A percentile compares a stretch with the other conserved stretches of the same genome.
Conservation (phyloP, 192 early-diverging fungal genomes). For the Coemansia guatemalensis region DNA sequence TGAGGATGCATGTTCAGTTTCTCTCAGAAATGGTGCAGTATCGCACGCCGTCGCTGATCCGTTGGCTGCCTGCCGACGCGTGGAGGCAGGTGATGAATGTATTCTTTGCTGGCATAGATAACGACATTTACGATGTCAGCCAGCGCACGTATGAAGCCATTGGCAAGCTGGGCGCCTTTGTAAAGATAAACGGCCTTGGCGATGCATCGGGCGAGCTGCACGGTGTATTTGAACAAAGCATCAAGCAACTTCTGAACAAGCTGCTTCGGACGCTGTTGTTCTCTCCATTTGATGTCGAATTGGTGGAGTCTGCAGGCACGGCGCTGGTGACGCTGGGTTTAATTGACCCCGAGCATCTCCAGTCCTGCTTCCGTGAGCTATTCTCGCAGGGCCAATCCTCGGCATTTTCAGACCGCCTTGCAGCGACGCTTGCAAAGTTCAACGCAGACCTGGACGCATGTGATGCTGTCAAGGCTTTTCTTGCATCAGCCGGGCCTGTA, state of each 20-base stretch:
- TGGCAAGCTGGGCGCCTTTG: slow-evolving; percentile 45
- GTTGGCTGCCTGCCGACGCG: slow-evolving; percentile 40
- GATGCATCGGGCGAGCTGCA: slow-evolving; percentile 16
- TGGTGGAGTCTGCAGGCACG: slow-evolving; percentile 46
- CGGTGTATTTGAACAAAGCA: slow-evolving; percentile 20
- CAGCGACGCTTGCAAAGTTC: slow-evolving; percentile 37
- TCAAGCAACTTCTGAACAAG: slow-evolving; percentile 38
- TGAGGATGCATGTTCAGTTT: slow-evolving; percentile 43
- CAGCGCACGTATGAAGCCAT: slow-evolving; percentile 48
- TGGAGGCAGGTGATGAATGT: slow-evolving; percentile 33
- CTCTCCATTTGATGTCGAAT: slow-evolving; percentile 44
- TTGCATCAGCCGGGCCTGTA: slow-evolving; percentile 21
- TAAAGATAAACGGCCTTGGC: slow-evolving; percentile 32
- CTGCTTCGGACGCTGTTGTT: slow-evolving; percentile 37
- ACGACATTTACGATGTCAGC: slow-evolving; percentile 43
- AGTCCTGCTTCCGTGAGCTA: slow-evolving; percentile 36
- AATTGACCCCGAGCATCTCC: slow-evolving; percentile 37
- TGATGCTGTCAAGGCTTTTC: slow-evolving; percentile 23
- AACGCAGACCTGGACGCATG: slow-evolving; percentile 30
- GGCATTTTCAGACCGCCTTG: slow-evolving; percentile 36
- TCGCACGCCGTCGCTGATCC: slow-evolving; percentile 41
- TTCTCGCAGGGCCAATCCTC: slow-evolving; percentile 23
- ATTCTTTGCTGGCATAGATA: slow-evolving; percentile 37
- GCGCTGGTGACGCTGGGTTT: slow-evolving; percentile 44
- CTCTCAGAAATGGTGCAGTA: slow-evolving; percentile 49